phyloP scores from a whole-genome alignment of 371 early-diverging fungal genomes.

The Mortierella sp. region DNA sequence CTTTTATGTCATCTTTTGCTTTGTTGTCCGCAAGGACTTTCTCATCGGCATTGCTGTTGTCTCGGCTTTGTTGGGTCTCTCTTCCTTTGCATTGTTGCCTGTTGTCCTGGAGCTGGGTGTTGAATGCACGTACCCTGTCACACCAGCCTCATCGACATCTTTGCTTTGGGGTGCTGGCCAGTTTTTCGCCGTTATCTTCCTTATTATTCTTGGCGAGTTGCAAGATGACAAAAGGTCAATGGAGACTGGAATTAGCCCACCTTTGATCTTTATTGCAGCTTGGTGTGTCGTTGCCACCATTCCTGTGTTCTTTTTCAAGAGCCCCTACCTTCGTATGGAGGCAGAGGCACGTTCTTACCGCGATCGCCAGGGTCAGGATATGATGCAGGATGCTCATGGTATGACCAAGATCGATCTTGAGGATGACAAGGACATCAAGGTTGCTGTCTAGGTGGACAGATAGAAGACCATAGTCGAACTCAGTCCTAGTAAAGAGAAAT shows the following conservation, averaged over 20 bases:
- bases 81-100: conserved; percentile 62
- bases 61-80: conserved; percentile 58
- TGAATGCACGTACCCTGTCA: conserved; percentile 66
- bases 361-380: background rate
- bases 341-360: conserved; percentile 35
- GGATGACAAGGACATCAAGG: conserved; percentile 9
- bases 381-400: conserved; percentile 13
- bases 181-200: conserved; percentile 60
- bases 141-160: conserved; percentile 61
- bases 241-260: conserved; percentile 34
- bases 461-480: background rate
- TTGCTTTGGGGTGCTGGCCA: conserved; percentile 63
- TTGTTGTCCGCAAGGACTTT: conserved; percentile 58
- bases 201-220: conserved; percentile 56
- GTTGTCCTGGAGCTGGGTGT: conserved; percentile 63
- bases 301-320: conserved; percentile 43
- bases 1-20: conserved; percentile 58
- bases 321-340: conserved; percentile 48
- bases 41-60: conserved; percentile 59
- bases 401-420: conserved; percentile 35
- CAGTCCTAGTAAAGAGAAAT: background rate
- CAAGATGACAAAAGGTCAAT: conserved; percentile 41
- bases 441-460: background rate
- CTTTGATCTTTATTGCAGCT: conserved; percentile 47
- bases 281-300: conserved; percentile 37